Percentiles rank a stretch among this genome's conserved stretches.
Evolutionary conservation across 1,139 yeast species (phyloP).

Genomic region (Kurtzmaniella natalensis): DNA sequence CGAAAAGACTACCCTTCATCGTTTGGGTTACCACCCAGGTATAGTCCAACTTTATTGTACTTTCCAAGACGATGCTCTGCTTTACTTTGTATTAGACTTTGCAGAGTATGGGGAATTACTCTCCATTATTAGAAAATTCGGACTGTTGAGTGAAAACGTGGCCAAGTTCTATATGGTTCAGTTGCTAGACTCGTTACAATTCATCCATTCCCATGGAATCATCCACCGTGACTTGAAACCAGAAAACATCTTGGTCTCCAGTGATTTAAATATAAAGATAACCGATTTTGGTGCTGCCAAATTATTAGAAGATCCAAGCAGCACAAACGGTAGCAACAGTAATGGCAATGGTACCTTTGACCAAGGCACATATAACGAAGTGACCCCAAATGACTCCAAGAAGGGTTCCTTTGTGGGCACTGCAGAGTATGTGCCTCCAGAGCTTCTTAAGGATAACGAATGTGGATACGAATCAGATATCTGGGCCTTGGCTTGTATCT

Average conservation of each 20-base stretch:
- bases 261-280: conserved; percentile 74
- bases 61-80: conserved; percentile 68
- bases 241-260: conserved; percentile 80
- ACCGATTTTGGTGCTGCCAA: conserved; percentile 99
- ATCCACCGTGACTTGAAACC: conserved; percentile 96
- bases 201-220: conserved; percentile 79
- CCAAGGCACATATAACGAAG: neutral
- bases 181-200: conserved; percentile 79
- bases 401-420: conserved; percentile 71
- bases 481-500: conserved; percentile 96
- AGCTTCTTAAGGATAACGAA: conserved; percentile 72
- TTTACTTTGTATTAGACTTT: conserved; percentile 72
- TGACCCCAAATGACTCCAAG: conserved; percentile 20
- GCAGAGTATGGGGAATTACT: conserved; percentile 79
- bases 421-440: conserved; percentile 84
- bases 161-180: conserved; percentile 74
- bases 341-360: conserved; percentile 33
- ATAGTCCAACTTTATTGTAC: conserved; percentile 71
- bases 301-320: conserved; percentile 40
- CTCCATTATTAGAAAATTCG: conserved; percentile 67
- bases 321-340: conserved; percentile 32
- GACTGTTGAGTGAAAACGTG: conserved; percentile 73
- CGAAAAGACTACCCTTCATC: conserved; percentile 69
- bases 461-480: conserved; percentile 88
- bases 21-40: conserved; percentile 65